Evolutionary conservation across 106 monocot species (phyloP).

Genomic region (Platanthera guangdongensis): DNA sequence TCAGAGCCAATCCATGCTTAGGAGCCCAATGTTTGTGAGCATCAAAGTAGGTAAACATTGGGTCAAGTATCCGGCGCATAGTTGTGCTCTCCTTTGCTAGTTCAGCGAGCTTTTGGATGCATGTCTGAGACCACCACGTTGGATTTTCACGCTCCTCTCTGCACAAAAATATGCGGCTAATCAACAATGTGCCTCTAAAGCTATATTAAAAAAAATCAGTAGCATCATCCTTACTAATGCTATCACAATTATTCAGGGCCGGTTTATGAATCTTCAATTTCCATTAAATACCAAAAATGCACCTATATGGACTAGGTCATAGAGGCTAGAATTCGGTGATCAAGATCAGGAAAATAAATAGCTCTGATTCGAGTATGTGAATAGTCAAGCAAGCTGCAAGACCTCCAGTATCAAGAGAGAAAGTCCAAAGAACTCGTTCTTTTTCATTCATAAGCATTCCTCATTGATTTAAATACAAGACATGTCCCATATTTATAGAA

Average conservation of each 20-base stretch:
- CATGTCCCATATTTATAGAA: too few species aligned
- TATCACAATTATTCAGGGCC: too few species aligned
- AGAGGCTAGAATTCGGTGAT: not conserved
- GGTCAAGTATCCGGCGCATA: constrained; percentile 70
- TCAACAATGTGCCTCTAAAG: not conserved
- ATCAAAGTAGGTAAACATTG: constrained; percentile 82
- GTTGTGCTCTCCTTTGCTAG: constrained; percentile 85
- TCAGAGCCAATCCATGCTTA: constrained; percentile 51
- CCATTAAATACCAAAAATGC: not conserved
- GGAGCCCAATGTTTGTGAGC: constrained; percentile 59
- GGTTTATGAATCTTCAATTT: too few species aligned
- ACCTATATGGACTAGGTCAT: not conserved
- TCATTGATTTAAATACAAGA: too few species aligned
- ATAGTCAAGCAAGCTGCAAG: too few species aligned
- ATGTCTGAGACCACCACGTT: constrained; percentile 74
- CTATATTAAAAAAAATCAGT: not conserved
- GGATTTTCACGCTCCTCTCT: constrained; percentile 82
- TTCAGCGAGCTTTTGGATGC: constrained; percentile 79
- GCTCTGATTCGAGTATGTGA: not conserved
- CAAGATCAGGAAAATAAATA: not conserved
- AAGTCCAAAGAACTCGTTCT: too few species aligned
- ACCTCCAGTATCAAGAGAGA: too few species aligned
- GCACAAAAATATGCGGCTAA: constrained; percentile 7
- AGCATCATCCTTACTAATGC: too few species aligned
- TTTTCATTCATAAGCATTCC: too few species aligned